Percentiles rank a stretch among this genome's conserved stretches.
Conservation (phyloP, 495 filamentous ascomycete genomes). For the Trichoderma reesei region DNA sequence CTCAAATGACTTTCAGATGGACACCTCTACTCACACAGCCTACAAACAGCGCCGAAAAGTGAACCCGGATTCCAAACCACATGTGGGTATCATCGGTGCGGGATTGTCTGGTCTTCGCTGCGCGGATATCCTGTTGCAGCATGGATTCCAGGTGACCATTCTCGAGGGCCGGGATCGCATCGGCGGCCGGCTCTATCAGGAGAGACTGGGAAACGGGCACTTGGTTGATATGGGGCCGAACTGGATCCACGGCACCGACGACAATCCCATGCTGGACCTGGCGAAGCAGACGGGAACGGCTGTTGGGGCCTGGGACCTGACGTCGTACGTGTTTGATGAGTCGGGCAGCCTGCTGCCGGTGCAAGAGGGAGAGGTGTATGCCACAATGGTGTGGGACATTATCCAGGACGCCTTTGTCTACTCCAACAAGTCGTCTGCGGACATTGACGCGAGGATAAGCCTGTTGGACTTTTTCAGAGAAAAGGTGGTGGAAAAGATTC, state of each 20-base stretch:
- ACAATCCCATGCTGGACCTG: constrained; percentile 77
- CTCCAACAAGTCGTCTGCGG: constrained; percentile 55
- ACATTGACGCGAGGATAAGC: constrained; percentile 56
- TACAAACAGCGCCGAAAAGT: constrained; percentile 28
- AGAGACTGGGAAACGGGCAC: constrained; percentile 36
- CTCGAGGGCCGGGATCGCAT: constrained; percentile 76
- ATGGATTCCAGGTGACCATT: constrained; percentile 74
- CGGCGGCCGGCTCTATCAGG: constrained; percentile 65
- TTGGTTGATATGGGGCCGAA: constrained; percentile 69
- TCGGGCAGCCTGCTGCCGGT: constrained; percentile 49
- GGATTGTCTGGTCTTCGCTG: constrained; percentile 82
- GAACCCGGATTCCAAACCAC: constrained; percentile 25
- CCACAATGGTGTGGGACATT: constrained; percentile 64
- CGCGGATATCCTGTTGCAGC: constrained; percentile 68
- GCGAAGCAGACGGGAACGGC: constrained; percentile 57
- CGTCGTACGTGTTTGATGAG: constrained; percentile 50
- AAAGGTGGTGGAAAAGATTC: constrained; percentile 44
- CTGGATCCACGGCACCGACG: constrained; percentile 84
- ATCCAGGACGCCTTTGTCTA: constrained; percentile 71
- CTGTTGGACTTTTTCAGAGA: constrained; percentile 69
- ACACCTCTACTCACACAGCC: constrained; percentile 15
- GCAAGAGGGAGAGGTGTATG: constrained; percentile 41
- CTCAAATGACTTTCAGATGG: neutral
- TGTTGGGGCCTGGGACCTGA: constrained; percentile 48
- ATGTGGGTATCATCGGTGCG: constrained; percentile 71